A percentile compares a stretch with the other conserved stretches of the same genome.
These are phyloP conservation scores for Erodium moschatum DNA, from an alignment of 441 rosid species.

Conservation along the genomic window DNA sequence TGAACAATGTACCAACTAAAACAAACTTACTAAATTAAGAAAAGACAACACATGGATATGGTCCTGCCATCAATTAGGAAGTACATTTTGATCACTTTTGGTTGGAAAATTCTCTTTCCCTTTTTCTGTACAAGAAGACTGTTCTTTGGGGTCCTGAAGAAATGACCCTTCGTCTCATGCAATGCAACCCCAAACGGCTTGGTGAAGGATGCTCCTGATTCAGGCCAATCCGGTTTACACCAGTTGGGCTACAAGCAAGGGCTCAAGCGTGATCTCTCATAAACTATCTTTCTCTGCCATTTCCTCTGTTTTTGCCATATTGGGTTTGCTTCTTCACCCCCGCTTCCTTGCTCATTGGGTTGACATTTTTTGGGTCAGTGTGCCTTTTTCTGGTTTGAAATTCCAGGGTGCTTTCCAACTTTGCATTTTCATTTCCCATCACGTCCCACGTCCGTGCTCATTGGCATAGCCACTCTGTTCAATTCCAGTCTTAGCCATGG, in stretches of 20 bases:
- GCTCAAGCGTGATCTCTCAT: conserved; percentile 92
- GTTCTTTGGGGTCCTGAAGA: too few species aligned
- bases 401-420: conserved; percentile 76
- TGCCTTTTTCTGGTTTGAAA: not conserved
- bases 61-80: too few species aligned
- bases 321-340: not conserved
- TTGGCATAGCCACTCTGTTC: conserved; percentile 77
- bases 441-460: conserved; percentile 72
- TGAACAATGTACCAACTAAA: too few species aligned
- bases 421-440: conserved; percentile 89
- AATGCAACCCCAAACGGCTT: conserved; percentile 17
- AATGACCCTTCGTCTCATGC: too few species aligned
- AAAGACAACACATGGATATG: too few species aligned
- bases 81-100: too few species aligned
- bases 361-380: not conserved
- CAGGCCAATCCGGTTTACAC: conserved; percentile 63
- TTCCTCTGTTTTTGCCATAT: not conserved
- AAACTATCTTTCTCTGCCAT: conserved; percentile 22
- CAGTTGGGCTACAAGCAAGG: conserved; percentile 97
- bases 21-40: too few species aligned
- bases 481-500: conserved; percentile 71
- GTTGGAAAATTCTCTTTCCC: not conserved
- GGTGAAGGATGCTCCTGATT: conserved; percentile 27
- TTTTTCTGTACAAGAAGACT: conserved; percentile 4
- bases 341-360: conserved; percentile 6